phyloP scores from a whole-genome alignment of 805 yeast genomes.

The Starmerella potacharoeniae region DNA sequence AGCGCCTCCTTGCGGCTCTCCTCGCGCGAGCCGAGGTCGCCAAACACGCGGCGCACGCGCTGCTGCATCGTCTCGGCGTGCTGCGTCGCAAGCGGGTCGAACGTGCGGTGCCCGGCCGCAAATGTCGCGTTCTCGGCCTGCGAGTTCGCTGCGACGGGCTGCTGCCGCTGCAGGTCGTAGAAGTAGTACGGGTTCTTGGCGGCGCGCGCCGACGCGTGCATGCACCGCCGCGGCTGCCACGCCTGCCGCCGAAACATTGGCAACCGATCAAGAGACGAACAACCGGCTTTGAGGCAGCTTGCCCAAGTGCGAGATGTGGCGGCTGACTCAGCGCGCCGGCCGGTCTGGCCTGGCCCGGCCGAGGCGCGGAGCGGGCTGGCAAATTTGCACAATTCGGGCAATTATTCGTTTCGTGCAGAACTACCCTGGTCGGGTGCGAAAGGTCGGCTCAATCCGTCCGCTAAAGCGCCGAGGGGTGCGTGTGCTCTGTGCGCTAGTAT shows the following conservation, averaged over 20 bases:
- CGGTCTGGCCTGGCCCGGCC: no score
- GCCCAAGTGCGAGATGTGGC: no score
- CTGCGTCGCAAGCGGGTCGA: slow-evolving; percentile 18
- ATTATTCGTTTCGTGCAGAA: no score
- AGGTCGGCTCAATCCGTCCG: no score
- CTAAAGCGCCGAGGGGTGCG: no score
- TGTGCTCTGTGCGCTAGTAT: no score
- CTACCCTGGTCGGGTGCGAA: no score
- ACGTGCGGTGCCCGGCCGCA: slow-evolving; percentile 7
- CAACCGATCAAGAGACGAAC: neutral
- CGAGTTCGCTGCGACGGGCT: slow-evolving; percentile 6
- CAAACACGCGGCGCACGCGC: slow-evolving; percentile 27
- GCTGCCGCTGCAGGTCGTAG: slow-evolving; percentile 15
- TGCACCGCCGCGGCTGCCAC: neutral
- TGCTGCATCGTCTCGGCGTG: slow-evolving; percentile 18
- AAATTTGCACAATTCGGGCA: no score
- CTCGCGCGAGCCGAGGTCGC: slow-evolving; percentile 28
- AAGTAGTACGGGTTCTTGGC: slow-evolving; percentile 19
- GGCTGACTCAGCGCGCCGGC: no score
- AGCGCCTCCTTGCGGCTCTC: slow-evolving; percentile 27
- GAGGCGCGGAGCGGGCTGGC: no score
- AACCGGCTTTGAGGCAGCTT: no score
- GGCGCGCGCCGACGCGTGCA: slow-evolving; percentile 5
- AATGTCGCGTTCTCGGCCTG: slow-evolving; percentile 1
- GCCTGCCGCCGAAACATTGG: neutral